Evolutionary conservation across 1,284 basidiomycete species (phyloP).

Genomic region (Hemileia vastatrix): DNA sequence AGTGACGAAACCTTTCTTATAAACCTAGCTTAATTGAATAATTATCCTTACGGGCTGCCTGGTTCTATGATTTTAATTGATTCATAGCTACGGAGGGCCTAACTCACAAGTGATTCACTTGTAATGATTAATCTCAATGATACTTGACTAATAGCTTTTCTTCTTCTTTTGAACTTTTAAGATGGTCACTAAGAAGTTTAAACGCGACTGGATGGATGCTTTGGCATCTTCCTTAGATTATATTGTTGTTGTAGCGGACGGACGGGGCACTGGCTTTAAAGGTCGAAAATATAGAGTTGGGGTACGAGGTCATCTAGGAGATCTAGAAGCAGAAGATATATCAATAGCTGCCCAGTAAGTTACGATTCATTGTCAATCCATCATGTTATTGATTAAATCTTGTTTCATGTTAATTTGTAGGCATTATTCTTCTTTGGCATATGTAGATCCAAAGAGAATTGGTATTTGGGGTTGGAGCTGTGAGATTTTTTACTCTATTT

Average conservation of each 20-base stretch:
- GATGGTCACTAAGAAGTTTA: slow-evolving; percentile 58
- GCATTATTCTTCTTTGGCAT: slow-evolving; percentile 62
- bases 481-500: slow-evolving; percentile 45
- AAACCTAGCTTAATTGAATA: background rate
- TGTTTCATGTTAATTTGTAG: too few species aligned
- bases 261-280: slow-evolving; percentile 85
- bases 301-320: slow-evolving; percentile 73
- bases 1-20: slow-evolving; percentile 35
- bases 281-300: slow-evolving; percentile 71
- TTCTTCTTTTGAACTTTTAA: slow-evolving; percentile 40
- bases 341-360: slow-evolving; percentile 59
- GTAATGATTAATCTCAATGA: too few species aligned
- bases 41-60: slow-evolving; percentile 4
- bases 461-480: slow-evolving; percentile 85
- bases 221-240: slow-evolving; percentile 73
- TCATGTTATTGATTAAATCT: slow-evolving; percentile 50
- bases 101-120: slow-evolving; percentile 51
- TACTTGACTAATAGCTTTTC: background rate
- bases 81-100: slow-evolving; percentile 74
- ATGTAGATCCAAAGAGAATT: slow-evolving; percentile 69
- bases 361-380: slow-evolving; percentile 19
- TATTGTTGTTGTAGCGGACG: slow-evolving; percentile 77
- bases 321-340: slow-evolving; percentile 77
- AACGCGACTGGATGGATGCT: slow-evolving; percentile 75
- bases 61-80: background rate